Conservation (phyloP, 148 eudicot genomes). For the Fallopia convolvulus region DNA sequence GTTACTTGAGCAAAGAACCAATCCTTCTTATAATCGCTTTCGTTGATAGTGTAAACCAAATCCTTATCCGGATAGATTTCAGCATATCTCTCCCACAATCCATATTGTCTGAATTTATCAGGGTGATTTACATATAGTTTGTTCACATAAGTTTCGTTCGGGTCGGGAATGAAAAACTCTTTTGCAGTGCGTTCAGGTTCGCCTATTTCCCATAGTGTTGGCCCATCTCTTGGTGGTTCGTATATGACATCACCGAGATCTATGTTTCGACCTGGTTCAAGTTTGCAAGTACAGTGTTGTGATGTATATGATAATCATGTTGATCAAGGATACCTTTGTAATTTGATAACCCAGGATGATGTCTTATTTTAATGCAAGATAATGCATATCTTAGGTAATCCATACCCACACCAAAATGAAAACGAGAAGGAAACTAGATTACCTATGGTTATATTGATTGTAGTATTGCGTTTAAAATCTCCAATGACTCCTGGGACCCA, state of each 20-base stretch:
- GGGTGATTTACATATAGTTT: conserved; percentile 37
- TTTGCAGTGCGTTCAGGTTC: conserved; percentile 65
- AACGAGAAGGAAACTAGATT: neutral
- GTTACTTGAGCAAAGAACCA: conserved; percentile 52
- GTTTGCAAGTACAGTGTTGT: neutral
- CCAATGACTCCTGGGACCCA: conserved; percentile 71
- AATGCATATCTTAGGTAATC: no score
- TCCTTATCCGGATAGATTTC: conserved; percentile 35
- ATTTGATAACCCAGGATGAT: no score
- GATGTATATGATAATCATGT: neutral
- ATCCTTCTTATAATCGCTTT: conserved; percentile 31
- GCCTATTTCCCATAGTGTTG: conserved; percentile 89
- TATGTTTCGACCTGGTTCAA: conserved; percentile 37
- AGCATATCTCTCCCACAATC: conserved; percentile 41
- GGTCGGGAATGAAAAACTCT: conserved; percentile 45
- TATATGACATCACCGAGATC: conserved; percentile 56
- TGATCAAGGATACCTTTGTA: neutral
- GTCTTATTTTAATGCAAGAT: neutral
- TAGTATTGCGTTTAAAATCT: conserved; percentile 37
- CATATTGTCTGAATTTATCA: conserved; percentile 42
- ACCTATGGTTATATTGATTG: conserved; percentile 52
- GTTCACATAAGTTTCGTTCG: conserved; percentile 32
- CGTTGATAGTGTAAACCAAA: conserved; percentile 28
- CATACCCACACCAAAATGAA: neutral
- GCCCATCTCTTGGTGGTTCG: conserved; percentile 72